Base-by-base conservation (phyloP, 495 filamentous ascomycete genomes). In the Terfezia boudieri region DNA sequence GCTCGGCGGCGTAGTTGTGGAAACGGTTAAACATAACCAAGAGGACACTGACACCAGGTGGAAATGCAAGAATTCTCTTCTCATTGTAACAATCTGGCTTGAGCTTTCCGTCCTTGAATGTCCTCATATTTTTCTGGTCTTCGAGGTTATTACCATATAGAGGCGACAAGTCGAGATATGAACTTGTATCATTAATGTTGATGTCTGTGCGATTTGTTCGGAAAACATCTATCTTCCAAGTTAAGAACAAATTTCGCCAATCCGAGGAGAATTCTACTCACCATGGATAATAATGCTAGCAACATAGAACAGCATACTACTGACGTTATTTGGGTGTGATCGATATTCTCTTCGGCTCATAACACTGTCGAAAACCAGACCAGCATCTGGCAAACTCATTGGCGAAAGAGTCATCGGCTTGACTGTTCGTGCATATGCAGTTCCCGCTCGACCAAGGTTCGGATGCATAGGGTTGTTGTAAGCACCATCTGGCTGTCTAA, bases 281-380 rank as follows among this genome's bases (percentile, higher is more conserved):
- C 79, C 82, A 59, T 94, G 87, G 61, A 90, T 93, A 57, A 94
- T 88, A 54, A 93, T 84, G 14, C 79, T 83, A 8, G 86, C 87
- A 64, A 87, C 76, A 59, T 95, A 88, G 73, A 87, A 95, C 11
- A 95, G 69, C 54, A 93, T 74, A 61, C 83, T 89, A 1, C 86
- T 93, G 17, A 93, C 80, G 58, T 83, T 82, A 61, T 83, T 88
- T 5, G 81, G 77, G 67, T 84, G 80, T 50, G 79, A 72, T 56
- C 77, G 73, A 54, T 73, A 78, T 11, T 53, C 41, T 17, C 63
- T 67, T 32, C 83, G 72, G 46, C 73, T 74, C 70, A 86, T 74
- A 5, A 86, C 63, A 22, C 77, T 75, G 63, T 94, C 88, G 57
- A 88, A 95, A 26, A 95, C 71, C 4, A 81, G 73, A 16, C 71